A percentile compares a stretch with the other conserved stretches of the same genome.
Conservation (phyloP, 1,284 basidiomycete species). For the Cryptococcus neoformans region DNA sequence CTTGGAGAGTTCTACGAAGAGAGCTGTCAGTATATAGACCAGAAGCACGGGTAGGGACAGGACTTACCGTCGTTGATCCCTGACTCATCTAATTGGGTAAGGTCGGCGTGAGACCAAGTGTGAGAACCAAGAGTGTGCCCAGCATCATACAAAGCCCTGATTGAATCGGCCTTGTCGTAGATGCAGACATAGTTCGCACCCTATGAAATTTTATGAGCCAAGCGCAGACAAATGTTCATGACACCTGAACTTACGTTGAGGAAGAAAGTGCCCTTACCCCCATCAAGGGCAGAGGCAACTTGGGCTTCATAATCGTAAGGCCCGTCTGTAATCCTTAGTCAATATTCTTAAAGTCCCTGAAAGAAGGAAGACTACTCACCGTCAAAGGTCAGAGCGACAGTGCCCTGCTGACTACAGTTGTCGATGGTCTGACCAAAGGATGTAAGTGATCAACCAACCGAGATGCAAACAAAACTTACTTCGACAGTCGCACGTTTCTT, state of each 20-base stretch:
- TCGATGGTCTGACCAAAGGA: conserved; percentile 22
- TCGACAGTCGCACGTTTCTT: conserved; percentile 4
- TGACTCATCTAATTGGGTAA: conserved; percentile 51
- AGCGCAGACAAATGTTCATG: neutral
- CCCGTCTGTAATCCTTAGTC: conserved; percentile 47
- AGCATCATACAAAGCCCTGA: conserved; percentile 26
- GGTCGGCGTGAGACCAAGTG: conserved; percentile 57
- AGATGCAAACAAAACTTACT: neutral
- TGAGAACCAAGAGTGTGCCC: conserved; percentile 59
- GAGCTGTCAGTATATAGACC: conserved; percentile 19
- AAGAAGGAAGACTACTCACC: conserved; percentile 22
- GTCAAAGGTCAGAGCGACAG: conserved; percentile 57
- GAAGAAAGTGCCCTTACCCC: conserved; percentile 59
- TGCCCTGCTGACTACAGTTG: conserved; percentile 37
- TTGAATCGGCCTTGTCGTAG: conserved; percentile 49
- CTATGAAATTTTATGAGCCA: neutral
- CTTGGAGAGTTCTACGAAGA: conserved; percentile 45
- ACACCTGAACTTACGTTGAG: conserved; percentile 47
- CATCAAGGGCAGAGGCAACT: conserved; percentile 51
- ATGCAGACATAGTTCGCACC: conserved; percentile 54
- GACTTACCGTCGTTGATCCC: conserved; percentile 47
- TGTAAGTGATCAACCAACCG: conserved; percentile 10
- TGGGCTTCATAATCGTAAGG: conserved; percentile 52
- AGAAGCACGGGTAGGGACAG: neutral
- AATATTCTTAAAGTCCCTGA: conserved; percentile 6